phyloP scores from a whole-genome alignment of 192 early-diverging fungal species.

The Backusella morwellensis region DNA sequence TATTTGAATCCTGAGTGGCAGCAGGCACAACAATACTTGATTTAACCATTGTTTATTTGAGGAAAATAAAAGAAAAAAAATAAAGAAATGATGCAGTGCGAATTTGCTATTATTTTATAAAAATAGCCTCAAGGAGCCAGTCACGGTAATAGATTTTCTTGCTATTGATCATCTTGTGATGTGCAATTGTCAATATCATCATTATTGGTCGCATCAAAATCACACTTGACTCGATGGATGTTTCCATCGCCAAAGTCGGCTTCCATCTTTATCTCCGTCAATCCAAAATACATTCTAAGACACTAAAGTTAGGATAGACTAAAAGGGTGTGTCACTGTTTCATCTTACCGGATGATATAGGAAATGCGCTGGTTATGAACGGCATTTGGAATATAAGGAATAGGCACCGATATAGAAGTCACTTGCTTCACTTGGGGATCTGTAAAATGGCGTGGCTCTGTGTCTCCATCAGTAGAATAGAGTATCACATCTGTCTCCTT shows the following conservation, averaged over 20 bases:
- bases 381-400: conserved; percentile 20
- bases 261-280: conserved; percentile 48
- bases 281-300: conserved; percentile 48
- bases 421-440: conserved; percentile 16
- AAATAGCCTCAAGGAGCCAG: neutral
- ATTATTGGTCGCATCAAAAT: neutral
- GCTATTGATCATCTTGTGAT: neutral
- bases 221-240: neutral
- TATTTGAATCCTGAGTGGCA: neutral
- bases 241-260: conserved; percentile 44
- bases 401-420: conserved; percentile 26
- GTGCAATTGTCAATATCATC: neutral
- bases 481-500: conserved; percentile 17
- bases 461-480: conserved; percentile 12
- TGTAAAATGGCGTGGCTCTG: conserved; percentile 12
- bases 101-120: neutral
- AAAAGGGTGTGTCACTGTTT: neutral
- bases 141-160: neutral
- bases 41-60: conserved; percentile 13
- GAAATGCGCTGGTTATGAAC: conserved; percentile 13
- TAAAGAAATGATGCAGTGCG: neutral
- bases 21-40: conserved; percentile 35
- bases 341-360: conserved; percentile 28
- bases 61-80: neutral
- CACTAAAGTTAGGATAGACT: conserved; percentile 8